Evolutionary conservation across 2,329 filamentous ascomycete species (phyloP).

Genomic region (Penicillium capsulatum): DNA sequence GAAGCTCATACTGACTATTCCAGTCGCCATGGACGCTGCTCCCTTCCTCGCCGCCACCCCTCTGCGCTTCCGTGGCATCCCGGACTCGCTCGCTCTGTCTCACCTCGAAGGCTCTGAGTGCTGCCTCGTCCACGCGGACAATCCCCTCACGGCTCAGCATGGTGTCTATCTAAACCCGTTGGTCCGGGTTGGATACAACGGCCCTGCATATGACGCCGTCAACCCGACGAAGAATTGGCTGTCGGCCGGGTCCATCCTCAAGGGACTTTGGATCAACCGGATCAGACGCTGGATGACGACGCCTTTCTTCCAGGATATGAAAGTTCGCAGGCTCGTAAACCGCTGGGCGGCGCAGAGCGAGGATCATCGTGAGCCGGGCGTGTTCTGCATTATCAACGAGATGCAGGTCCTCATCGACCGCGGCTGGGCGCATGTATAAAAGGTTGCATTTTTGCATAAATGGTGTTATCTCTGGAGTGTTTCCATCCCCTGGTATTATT

Average conservation of each 20-base stretch:
- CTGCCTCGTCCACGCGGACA: slow-evolving; percentile 55
- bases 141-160: slow-evolving; percentile 27
- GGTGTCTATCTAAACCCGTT: slow-evolving; percentile 40
- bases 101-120: slow-evolving; percentile 71
- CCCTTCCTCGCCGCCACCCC: slow-evolving; percentile 29
- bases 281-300: slow-evolving; percentile 46
- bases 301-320: slow-evolving; percentile 26
- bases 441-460: neutral
- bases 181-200: slow-evolving; percentile 39
- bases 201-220: slow-evolving; percentile 21
- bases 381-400: slow-evolving; percentile 22
- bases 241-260: slow-evolving; percentile 46
- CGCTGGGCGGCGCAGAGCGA: slow-evolving; percentile 26
- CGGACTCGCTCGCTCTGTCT: slow-evolving; percentile 54
- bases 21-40: slow-evolving; percentile 25
- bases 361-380: slow-evolving; percentile 13
- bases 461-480: no score
- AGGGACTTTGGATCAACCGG: slow-evolving; percentile 58
- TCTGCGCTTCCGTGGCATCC: slow-evolving; percentile 60
- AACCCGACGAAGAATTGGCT: slow-evolving; percentile 43
- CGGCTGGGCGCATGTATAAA: slow-evolving; percentile 19
- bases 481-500: no score
- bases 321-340: slow-evolving; percentile 34
- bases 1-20: slow-evolving; percentile 16
- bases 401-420: slow-evolving; percentile 21